Conservation (phyloP, 179 eudicot species). For the Pouteria campechiana region DNA sequence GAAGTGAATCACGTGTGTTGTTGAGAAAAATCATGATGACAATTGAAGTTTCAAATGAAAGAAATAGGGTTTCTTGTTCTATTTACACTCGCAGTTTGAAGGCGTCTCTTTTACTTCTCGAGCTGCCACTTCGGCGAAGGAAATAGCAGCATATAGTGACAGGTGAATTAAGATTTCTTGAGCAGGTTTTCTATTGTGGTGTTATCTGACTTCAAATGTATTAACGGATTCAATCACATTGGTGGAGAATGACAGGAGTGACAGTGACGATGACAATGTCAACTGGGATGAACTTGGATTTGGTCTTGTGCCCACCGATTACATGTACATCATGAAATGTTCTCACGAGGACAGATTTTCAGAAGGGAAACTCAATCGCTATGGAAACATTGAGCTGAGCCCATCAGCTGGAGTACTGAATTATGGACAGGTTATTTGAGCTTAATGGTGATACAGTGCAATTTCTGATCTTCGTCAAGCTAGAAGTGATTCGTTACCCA, state of each 20-base stretch:
- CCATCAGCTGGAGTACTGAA: slow-evolving; percentile 74
- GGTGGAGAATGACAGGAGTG: slow-evolving; percentile 9
- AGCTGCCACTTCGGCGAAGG: no score
- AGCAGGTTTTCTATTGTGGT: no score
- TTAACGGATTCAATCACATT: no score
- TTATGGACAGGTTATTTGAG: slow-evolving; percentile 46
- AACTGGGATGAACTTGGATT: slow-evolving; percentile 76
- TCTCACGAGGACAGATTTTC: slow-evolving; percentile 21
- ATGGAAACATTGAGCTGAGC: slow-evolving; percentile 57
- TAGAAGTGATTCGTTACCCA: background rate
- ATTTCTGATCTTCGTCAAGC: background rate
- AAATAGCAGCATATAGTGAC: no score
- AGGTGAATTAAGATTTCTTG: no score
- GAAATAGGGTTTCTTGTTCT: no score
- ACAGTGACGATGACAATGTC: slow-evolving; percentile 24
- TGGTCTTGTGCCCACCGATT: slow-evolving; percentile 44
- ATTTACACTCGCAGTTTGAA: no score
- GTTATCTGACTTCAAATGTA: no score
- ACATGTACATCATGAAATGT: slow-evolving; percentile 62
- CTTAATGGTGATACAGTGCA: background rate
- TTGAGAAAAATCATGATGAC: no score
- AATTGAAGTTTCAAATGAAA: no score
- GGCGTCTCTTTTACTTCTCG: no score
- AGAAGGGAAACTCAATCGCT: slow-evolving; percentile 44
- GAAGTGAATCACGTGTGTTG: no score